Base-by-base conservation (phyloP, 1,139 yeast species). In the Candida neerlandica region DNA sequence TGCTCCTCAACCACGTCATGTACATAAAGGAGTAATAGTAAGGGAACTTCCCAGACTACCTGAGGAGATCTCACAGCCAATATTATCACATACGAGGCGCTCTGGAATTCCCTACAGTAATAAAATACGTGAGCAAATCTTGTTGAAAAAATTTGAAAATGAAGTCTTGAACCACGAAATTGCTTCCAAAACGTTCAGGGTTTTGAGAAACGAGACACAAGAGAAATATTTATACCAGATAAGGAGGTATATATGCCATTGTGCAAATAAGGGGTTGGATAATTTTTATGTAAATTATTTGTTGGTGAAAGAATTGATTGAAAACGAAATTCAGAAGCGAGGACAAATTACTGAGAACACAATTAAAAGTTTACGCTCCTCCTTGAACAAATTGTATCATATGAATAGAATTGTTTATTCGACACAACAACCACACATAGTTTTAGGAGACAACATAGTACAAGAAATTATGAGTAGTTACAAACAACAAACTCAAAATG, bases 331-430 rank as follows among this genome's bases (percentile, higher is more conserved):
- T 11, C 21, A 43, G 14, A 43, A 45, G 18, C 47, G 50, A 21
- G 50, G 49, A 15, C 44, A 42, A 32, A 41, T 54, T 21, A 54
- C 41, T 32, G 55, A 50, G 41, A 50, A 46, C 47, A 48, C 49
- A 11, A 43, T 54, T 23, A 52, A 47, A 43, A 48, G 51, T 39
- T 46, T 54, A 16, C 42, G 51, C 27, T 52, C 54, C 4, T 46
- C 56, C 10, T 21, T 54, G 11, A 50, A 47, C 32, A 51, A 46
- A 39, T 42, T 54, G 35, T 48, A 46, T 41, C 38, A 44, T 27
- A 52, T 52, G 54, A 54, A 52, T 35, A 46, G 45, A 43, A 46
- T 54, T 41, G 53, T 50, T 12, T 54, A 54, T 46, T 42, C 49
- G 1, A 27, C 41, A 18, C 41, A 41, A 35, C 56, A 52, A 40